Percentiles rank a stretch among this genome's conserved stretches.
Evolutionary conservation across 257 asterid genomes (phyloP).

Genomic region (Haberlea rhodopensis): DNA sequence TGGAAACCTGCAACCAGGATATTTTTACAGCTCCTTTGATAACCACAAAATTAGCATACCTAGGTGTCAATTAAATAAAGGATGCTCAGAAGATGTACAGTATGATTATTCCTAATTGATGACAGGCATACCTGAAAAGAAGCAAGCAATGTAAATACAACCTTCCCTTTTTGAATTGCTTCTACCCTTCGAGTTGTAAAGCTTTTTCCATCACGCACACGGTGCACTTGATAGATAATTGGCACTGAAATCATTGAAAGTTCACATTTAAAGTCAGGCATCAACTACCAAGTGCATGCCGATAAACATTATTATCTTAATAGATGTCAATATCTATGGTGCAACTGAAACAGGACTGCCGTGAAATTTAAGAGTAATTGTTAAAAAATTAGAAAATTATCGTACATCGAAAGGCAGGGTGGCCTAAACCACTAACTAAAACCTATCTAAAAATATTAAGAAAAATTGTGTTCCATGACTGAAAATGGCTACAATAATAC

Average conservation of each 20-base stretch:
- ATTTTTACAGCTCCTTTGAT: constrained; percentile 15
- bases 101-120: constrained; percentile 17
- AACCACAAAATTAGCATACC: constrained; percentile 6
- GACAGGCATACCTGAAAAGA: constrained; percentile 78
- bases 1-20: neutral
- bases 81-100: too few relatives aligned
- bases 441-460: too few relatives aligned
- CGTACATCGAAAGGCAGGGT: too few relatives aligned
- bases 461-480: too few relatives aligned
- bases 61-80: neutral
- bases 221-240: constrained; percentile 82
- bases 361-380: too few relatives aligned
- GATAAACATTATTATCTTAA: too few relatives aligned
- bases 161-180: constrained; percentile 87
- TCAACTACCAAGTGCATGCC: too few relatives aligned
- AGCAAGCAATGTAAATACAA: constrained; percentile 69
- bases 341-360: too few relatives aligned
- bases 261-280: constrained; percentile 1
- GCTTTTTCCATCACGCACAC: constrained; percentile 91
- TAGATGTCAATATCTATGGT: too few relatives aligned
- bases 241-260: constrained; percentile 59
- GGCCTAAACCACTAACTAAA: too few relatives aligned
- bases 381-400: too few relatives aligned
- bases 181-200: constrained; percentile 97
- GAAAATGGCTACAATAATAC: too few relatives aligned